A percentile compares a stretch with the other conserved stretches of the same genome.
phyloP scores from a whole-genome alignment of 495 filamentous ascomycete genomes.

The Elasticomyces elasticus region DNA sequence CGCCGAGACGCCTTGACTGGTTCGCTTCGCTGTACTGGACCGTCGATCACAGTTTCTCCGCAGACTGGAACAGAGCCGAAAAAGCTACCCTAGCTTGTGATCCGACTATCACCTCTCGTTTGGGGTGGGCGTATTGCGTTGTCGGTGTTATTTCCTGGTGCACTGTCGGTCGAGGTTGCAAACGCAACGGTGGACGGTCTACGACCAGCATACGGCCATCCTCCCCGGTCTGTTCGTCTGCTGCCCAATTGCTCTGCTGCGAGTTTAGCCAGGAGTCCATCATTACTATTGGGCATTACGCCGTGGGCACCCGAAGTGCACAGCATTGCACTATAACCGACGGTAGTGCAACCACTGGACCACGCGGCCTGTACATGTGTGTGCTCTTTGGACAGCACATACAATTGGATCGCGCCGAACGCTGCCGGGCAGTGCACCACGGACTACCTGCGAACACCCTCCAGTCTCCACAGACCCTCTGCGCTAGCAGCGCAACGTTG shows the following conservation, averaged over 20 bases:
- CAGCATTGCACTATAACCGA: neutral
- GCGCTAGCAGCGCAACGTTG: constrained; percentile 9
- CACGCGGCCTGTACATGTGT: neutral
- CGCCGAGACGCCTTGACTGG: neutral
- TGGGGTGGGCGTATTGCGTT: neutral
- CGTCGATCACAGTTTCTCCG: neutral
- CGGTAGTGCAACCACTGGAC: neutral
- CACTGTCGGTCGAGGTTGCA: too few relatives aligned
- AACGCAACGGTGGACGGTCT: too few relatives aligned
- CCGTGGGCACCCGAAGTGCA: neutral
- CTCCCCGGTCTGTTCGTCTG: neutral
- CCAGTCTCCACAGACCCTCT: neutral
- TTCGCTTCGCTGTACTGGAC: neutral
- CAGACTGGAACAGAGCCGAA: neutral
- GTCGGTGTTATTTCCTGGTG: neutral
- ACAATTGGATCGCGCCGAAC: neutral
- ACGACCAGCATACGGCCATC: neutral
- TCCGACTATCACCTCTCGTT: neutral
- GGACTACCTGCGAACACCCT: constrained; percentile 2
- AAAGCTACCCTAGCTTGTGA: neutral
- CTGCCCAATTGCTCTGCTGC: neutral
- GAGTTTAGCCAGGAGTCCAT: neutral
- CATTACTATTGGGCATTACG: neutral
- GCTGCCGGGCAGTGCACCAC: neutral
- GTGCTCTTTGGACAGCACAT: neutral